Percentiles rank a stretch among this genome's conserved stretches.
Conservation (phyloP, 345 rosid genomes). For the Arabidopsis arenosa region DNA sequence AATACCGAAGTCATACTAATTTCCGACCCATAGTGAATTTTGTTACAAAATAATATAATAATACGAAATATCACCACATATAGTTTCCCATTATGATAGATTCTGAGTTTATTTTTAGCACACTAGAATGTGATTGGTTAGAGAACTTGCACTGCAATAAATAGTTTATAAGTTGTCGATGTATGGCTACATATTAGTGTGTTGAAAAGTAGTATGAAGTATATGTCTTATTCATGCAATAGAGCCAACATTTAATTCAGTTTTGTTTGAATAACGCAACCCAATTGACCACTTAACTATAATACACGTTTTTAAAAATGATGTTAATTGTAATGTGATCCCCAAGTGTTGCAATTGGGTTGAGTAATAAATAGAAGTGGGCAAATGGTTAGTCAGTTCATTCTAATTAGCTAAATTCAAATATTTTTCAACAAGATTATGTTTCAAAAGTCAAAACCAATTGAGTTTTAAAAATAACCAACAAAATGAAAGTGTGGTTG, state of each 20-base stretch:
- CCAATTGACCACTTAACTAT: not conserved
- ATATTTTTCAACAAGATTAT: conserved; percentile 3
- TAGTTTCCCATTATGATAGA: no score
- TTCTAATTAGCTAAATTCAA: not conserved
- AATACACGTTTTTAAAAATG: conserved; percentile 4
- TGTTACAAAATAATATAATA: no score
- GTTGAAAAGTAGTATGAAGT: no score
- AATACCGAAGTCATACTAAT: no score
- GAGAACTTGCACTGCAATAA: no score
- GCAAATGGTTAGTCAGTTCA: conserved; percentile 1
- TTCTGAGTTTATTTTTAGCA: no score
- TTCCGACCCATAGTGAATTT: no score
- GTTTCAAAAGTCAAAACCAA: conserved; percentile 19
- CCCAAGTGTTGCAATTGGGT: conserved; percentile 25
- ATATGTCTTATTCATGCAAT: no score
- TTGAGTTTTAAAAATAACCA: not conserved
- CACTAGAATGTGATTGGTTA: no score
- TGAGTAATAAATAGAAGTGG: conserved; percentile 25
- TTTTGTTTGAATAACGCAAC: conserved; percentile 29
- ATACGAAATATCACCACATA: no score
- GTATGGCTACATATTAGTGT: no score
- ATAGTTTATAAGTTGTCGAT: no score
- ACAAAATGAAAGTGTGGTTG: conserved; percentile 30
- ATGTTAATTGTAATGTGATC: conserved; percentile 20
- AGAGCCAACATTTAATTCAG: not conserved